Percentiles rank a stretch among this genome's conserved stretches.
Evolutionary conservation across 1,284 basidiomycete species (phyloP).

Genomic region (Leccinum subrobustum): DNA sequence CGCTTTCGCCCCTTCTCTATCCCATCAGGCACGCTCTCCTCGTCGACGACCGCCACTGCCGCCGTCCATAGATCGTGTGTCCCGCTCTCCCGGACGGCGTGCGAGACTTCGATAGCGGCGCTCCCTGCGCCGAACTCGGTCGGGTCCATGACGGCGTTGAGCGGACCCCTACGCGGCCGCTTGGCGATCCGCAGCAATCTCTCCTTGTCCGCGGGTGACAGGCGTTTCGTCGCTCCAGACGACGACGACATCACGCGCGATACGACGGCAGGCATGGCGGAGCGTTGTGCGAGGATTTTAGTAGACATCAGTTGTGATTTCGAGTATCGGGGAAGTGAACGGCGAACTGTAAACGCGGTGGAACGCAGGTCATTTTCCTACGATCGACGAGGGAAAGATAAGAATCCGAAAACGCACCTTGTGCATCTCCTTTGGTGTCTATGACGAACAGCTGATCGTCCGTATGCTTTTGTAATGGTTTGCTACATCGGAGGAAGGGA

Average conservation of each 20-base stretch:
- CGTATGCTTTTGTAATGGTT: conserved; percentile 58
- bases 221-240: conserved; percentile 23
- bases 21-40: conserved; percentile 41
- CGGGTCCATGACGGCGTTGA: conserved; percentile 67
- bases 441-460: conserved; percentile 78
- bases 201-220: conserved; percentile 68
- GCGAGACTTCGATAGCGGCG: conserved; percentile 56
- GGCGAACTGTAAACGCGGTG: conserved; percentile 46
- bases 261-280: conserved; percentile 80
- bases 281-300: conserved; percentile 82
- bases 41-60: conserved; percentile 21
- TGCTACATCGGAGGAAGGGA: conserved; percentile 27
- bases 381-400: not conserved
- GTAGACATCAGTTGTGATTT: conserved; percentile 65
- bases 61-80: conserved; percentile 70
- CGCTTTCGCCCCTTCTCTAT: conserved; percentile 45
- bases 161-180: conserved; percentile 28
- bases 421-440: conserved; percentile 79
- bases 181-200: conserved; percentile 51
- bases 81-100: conserved; percentile 71
- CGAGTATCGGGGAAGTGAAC: conserved; percentile 54
- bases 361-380: not conserved
- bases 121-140: conserved; percentile 64
- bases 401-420: conserved; percentile 44
- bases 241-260: conserved; percentile 43